Evolutionary conservation across 2,329 filamentous ascomycete genomes (phyloP), one percentile per base, ranked within the genome.

Genomic region (Alternaria dauci): DNA sequence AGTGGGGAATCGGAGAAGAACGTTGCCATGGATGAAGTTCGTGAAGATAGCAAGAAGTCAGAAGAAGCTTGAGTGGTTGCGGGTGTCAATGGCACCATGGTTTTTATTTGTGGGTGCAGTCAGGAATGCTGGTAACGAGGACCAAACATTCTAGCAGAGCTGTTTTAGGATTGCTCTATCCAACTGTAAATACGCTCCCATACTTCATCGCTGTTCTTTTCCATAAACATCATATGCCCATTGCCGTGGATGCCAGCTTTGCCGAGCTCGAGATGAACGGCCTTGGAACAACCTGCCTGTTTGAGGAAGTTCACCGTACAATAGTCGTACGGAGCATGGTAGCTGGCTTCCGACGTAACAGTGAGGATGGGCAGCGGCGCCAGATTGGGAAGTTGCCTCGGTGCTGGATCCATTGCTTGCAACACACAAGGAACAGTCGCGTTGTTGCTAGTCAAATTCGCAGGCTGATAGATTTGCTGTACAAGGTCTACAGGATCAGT

Each of bases 291-390:
- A 1, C 71, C 70, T 7, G 63, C 63, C 25, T 88, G 85, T 55
- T 74, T 68, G 65, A 88, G 69, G 66, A 82, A 88, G 11, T 71
- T 59, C 4, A 83, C 80, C 0, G 82, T 86, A 38, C 84, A 85
- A 71, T 83, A 82, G 63, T 88, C 86, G 59, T 83, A 88, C 16
- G 76, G 73, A 2, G 77, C 73, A n/a, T 58, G 55, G 30, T 46
- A 58, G 43, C 38, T 53, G 0, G 86, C 81, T 58, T 87, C 82
- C 0, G 77, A 78, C 0, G 84, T 87, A 28, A 86, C 66, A n/a
- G 87, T 63, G 1, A 83, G 70, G 8, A 84, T 81, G 0, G 79
- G 81, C 9, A 86, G 76, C 18, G 76, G 76, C 1, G 74, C 68
- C 3, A 89, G 72, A 39, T 86, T 83, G 5, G 73, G 63, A 8